A percentile compares a stretch with the other conserved stretches of the same genome.
Evolutionary conservation across 2,329 filamentous ascomycete species (phyloP).

Genomic region (Chaetothyriales sp.): DNA sequence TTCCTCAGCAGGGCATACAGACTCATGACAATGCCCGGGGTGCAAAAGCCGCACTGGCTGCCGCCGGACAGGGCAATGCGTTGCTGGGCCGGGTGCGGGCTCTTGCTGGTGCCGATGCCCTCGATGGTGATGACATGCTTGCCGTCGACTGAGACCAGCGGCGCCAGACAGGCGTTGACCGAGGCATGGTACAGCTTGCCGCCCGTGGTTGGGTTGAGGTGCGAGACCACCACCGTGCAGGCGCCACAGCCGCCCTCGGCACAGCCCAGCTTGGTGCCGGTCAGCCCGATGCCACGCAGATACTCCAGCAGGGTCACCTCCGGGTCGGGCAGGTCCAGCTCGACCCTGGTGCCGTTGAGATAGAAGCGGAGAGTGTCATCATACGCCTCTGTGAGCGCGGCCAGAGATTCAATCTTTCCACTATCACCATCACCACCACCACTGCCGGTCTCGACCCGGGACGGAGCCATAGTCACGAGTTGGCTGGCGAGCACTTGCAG

Average conservation of each 20-base stretch:
- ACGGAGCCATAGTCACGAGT: conserved; percentile 39
- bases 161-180: conserved; percentile 89
- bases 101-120: conserved; percentile 77
- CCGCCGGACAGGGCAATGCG: conserved; percentile 82
- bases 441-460: conserved; percentile 33
- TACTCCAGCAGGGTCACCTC: conserved; percentile 89
- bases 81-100: conserved; percentile 79
- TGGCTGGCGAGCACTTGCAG: background rate
- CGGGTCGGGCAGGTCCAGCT: conserved; percentile 73
- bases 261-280: conserved; percentile 91
- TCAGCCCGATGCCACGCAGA: conserved; percentile 77
- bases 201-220: conserved; percentile 82
- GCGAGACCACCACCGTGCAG: conserved; percentile 83
- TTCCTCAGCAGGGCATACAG: conserved; percentile 86
- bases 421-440: conserved; percentile 34
- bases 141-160: conserved; percentile 80
- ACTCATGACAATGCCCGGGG: conserved; percentile 94
- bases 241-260: conserved; percentile 93
- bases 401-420: conserved; percentile 34
- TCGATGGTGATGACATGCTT: conserved; percentile 98
- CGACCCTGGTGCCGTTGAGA: conserved; percentile 81
- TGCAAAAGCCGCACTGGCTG: conserved; percentile 91
- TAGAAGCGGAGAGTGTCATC: conserved; percentile 86
- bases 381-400: conserved; percentile 56
- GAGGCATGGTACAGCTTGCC: conserved; percentile 89